Evolutionary conservation across 208 protist species (phyloP).

Genomic region (Porcisia deanei): DNA sequence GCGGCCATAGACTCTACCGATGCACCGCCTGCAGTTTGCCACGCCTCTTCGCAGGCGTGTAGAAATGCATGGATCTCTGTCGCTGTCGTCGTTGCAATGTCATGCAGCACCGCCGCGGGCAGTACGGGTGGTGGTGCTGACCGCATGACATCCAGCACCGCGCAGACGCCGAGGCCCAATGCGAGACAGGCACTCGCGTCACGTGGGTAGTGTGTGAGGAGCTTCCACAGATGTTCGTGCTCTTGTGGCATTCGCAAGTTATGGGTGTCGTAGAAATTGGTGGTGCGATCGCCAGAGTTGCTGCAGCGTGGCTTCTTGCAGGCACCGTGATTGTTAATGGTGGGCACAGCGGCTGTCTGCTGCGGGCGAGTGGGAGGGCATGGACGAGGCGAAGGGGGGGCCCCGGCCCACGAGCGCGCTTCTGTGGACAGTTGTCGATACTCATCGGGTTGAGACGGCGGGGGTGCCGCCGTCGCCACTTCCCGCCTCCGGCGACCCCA

Average conservation of each 20-base stretch:
- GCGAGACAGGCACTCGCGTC: slow-evolving; percentile 27
- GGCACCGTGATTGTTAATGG: neutral
- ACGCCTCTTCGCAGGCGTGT: slow-evolving; percentile 8
- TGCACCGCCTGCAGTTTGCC: neutral
- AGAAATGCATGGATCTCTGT: neutral
- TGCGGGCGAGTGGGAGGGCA: neutral
- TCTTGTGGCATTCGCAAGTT: neutral
- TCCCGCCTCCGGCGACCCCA: slow-evolving; percentile 3
- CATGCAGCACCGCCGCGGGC: slow-evolving; percentile 6
- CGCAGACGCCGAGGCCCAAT: slow-evolving; percentile 11
- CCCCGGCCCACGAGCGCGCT: neutral
- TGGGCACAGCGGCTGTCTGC: neutral
- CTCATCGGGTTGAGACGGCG: neutral
- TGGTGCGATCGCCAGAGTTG: neutral
- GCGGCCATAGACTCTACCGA: neutral
- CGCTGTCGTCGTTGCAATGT: slow-evolving; percentile 9
- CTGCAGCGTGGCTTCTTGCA: neutral
- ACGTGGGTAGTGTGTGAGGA: slow-evolving; percentile 17
- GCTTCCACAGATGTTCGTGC: slow-evolving; percentile 14
- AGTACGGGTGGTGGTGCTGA: slow-evolving; percentile 14
- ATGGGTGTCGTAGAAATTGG: neutral
- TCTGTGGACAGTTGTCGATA: neutral
- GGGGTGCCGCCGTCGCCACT: neutral
- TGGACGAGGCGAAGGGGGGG: neutral
- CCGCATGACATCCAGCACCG: slow-evolving; percentile 17